phyloP scores from a whole-genome alignment of 768 basidiomycete genomes.

The Coprinopsis sp. region DNA sequence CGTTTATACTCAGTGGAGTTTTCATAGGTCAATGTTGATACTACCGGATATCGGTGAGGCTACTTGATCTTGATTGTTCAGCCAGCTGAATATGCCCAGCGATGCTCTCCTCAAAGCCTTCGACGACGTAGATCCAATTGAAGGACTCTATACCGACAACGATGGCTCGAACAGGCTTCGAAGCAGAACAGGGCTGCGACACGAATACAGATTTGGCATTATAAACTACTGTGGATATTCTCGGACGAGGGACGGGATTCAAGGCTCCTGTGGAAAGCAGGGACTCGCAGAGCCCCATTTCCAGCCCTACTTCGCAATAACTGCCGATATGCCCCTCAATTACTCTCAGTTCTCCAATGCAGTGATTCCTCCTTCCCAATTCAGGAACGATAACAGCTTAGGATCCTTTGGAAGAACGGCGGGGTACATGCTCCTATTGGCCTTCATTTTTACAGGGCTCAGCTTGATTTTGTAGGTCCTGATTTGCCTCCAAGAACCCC shows the following conservation, averaged over 20 bases:
- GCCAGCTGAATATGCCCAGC: neutral
- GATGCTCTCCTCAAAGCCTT: neutral
- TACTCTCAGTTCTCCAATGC: neutral
- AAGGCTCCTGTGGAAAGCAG: neutral
- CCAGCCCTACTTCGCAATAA: neutral
- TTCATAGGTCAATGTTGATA: neutral
- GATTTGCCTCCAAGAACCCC: neutral
- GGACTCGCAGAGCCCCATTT: neutral
- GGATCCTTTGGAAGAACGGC: neutral
- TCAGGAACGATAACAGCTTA: neutral
- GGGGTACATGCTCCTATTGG: neutral
- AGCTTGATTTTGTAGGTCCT: neutral
- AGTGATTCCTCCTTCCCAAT: neutral
- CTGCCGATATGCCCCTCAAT: neutral
- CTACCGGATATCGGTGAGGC: neutral
- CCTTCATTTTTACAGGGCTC: neutral
- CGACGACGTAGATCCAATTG: neutral
- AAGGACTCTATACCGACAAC: neutral
- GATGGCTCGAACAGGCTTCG: neutral
- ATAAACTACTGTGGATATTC: constrained; percentile 1
- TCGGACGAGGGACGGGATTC: neutral
- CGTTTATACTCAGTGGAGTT: neutral
- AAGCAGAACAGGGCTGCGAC: neutral
- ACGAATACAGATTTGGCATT: neutral
- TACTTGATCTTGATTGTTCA: neutral